Evolutionary conservation across 129 eudicot species (phyloP).

Genomic region (Flaveria robusta): DNA sequence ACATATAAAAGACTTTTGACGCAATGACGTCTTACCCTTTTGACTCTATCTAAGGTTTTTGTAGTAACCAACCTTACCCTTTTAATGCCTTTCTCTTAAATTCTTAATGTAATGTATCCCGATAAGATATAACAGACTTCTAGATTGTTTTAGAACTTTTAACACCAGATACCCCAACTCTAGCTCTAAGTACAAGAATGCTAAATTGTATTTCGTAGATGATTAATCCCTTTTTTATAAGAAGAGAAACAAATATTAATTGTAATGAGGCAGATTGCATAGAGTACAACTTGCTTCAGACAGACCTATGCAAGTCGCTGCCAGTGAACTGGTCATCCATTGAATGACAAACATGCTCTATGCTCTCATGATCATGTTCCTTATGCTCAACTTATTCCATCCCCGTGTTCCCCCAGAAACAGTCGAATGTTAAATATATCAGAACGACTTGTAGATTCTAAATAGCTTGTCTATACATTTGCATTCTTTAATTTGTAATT

Average conservation of each 20-base stretch:
- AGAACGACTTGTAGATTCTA: not conserved
- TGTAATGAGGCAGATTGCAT: not conserved
- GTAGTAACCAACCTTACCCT: conserved; percentile 10
- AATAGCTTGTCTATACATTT: not conserved
- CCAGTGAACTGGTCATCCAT: not conserved
- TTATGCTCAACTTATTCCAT: not conserved
- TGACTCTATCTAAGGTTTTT: not conserved
- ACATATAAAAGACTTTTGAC: not conserved
- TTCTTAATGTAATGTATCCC: conserved; percentile 12
- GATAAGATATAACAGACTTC: not conserved
- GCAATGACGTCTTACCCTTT: no score
- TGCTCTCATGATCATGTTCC: not conserved
- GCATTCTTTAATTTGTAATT: not conserved
- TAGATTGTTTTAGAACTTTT: not conserved
- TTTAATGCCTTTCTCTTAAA: not conserved
- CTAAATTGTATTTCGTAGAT: not conserved
- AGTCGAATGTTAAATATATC: not conserved
- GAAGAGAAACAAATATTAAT: not conserved
- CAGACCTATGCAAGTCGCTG: not conserved
- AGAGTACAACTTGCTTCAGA: conserved; percentile 4
- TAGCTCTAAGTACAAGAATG: not conserved
- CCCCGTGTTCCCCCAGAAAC: not conserved
- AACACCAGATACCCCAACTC: not conserved
- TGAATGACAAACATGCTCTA: not conserved
- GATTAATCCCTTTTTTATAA: not conserved